Base-by-base conservation (phyloP, 345 rosid genomes). In the Chamaenerion angustifolium region DNA sequence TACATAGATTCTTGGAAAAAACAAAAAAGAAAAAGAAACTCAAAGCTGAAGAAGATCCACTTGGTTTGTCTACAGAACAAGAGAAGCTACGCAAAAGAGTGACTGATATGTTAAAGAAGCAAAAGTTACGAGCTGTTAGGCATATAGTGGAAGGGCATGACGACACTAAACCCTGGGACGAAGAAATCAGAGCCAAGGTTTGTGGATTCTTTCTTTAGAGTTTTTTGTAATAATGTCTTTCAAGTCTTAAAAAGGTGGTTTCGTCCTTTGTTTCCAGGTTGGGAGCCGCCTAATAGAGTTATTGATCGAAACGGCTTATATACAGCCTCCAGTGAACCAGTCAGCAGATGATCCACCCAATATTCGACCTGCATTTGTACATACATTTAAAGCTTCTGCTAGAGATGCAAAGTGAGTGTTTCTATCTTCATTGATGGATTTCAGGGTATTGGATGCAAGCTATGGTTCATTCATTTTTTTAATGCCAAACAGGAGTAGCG, bases 271-370 rank as follows among this genome's bases (percentile, higher is more conserved):
- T 48, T 66, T 58, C 48, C 64, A 92, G 99, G 96, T 92, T 70
- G 99, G 99, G 58, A 81, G 95, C 65, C 86, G 83, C 27, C 76
- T 93, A 17, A 79, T 93, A 58, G 96, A 88, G 58, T 68, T 93
- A 67, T 68, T 87, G 59, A 67, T 77, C 61, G 76, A 65, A 70
- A 85, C 80, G 51, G 96, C 99, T 62, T 79, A 74, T 66, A 76
- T 93, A 71, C 99, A 92, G 49, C 65, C 88, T 56, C 83, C 96
- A 58, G 52, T 72, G 59, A 61, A 77, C 71, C 84, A 80, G 65
- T 62, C 68, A 58, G 84, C 57, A 43, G 74, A 77, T 62, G 67
- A 54, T 65, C 88, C 82, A 43, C 94, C 96, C 61, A 94, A 88
- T 61, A 62, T 84, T 52, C 81, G 83, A 41, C 99, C 99, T 62